Percentiles rank a stretch among this genome's conserved stretches.
phyloP scores from a whole-genome alignment of 2,329 filamentous ascomycete species.

The Beauveria sp. region DNA sequence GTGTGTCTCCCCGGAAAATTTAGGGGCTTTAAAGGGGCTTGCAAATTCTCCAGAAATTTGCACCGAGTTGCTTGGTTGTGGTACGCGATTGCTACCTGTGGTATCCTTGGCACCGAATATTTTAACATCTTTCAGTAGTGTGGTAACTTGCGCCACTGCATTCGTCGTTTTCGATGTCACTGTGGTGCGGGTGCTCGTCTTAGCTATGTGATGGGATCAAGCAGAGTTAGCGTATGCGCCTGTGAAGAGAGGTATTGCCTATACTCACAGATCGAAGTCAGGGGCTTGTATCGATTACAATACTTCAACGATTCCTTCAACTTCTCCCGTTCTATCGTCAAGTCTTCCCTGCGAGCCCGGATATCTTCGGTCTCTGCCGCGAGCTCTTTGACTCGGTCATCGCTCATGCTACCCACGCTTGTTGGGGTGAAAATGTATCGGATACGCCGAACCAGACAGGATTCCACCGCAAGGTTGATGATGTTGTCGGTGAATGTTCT shows the following conservation, averaged over 20 bases:
- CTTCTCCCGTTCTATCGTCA: not conserved
- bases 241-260: not conserved
- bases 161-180: no score
- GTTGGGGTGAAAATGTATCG: conserved; percentile 28
- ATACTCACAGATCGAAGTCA: not conserved
- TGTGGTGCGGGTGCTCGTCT: not conserved
- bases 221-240: not conserved
- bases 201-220: not conserved
- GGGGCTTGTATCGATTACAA: conserved; percentile 13
- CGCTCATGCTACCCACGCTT: conserved; percentile 25
- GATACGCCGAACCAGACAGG: conserved; percentile 32
- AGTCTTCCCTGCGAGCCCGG: conserved; percentile 7
- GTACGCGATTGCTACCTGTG: no score
- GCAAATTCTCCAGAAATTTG: no score
- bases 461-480: conserved; percentile 34
- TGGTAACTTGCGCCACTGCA: no score
- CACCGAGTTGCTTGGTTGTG: no score
- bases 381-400: conserved; percentile 20
- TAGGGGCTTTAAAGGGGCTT: no score
- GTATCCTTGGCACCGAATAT: no score
- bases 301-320: conserved; percentile 15
- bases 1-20: no score
- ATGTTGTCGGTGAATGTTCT: conserved; percentile 35
- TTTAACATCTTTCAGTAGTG: no score
- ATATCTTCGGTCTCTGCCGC: conserved; percentile 23